Evolutionary conservation across 208 protist genomes (phyloP).

Genomic region (Acanthamoeba sp.): DNA sequence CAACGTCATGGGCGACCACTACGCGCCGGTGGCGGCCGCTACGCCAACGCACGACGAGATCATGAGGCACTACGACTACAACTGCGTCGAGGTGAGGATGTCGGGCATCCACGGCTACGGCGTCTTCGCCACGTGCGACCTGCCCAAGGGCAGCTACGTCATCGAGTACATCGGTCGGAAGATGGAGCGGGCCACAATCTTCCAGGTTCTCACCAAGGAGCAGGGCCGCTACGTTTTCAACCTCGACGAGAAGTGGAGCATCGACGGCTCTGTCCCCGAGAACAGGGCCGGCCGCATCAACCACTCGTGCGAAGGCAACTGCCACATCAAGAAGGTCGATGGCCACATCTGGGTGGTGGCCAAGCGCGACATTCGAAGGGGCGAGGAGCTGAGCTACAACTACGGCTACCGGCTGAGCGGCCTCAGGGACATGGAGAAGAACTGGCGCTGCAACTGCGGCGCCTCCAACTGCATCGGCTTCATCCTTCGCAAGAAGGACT

Average conservation of each 20-base stretch:
- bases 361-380: constrained; percentile 25
- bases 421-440: constrained; percentile 65
- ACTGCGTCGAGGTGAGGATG: constrained; percentile 4
- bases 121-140: neutral
- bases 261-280: constrained; percentile 39
- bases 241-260: constrained; percentile 49
- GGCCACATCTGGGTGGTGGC: constrained; percentile 63
- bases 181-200: constrained; percentile 40
- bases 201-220: constrained; percentile 55
- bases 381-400: constrained; percentile 73
- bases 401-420: constrained; percentile 67
- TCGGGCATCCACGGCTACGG: constrained; percentile 34
- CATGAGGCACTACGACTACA: neutral
- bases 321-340: constrained; percentile 26
- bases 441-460: constrained; percentile 58
- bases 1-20: neutral
- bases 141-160: constrained; percentile 55
- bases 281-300: constrained; percentile 48
- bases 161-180: constrained; percentile 62
- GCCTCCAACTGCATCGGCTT: constrained; percentile 52
- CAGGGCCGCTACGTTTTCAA: constrained; percentile 61
- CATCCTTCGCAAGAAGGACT: constrained; percentile 63
- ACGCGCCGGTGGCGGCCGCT: neutral
- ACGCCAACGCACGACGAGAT: constrained; percentile 20
- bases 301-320: constrained; percentile 69